Conservation (phyloP, 495 filamentous ascomycete species). For the Cudoniella acicularis region DNA sequence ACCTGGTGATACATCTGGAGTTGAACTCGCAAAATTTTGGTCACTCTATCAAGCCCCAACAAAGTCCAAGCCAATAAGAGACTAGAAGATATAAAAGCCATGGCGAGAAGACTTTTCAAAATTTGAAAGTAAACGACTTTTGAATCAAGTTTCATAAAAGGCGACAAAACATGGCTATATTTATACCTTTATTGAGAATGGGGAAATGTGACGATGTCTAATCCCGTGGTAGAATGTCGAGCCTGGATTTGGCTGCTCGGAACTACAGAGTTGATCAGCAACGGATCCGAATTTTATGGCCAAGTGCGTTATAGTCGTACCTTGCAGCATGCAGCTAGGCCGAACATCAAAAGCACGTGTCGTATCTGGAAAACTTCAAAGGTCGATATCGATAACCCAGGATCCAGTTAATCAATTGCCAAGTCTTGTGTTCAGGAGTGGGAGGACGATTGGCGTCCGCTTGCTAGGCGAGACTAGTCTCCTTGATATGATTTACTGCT, state of each 20-base stretch:
- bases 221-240: neutral
- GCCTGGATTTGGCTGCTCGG: neutral
- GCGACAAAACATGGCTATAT: neutral
- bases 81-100: conserved; percentile 1
- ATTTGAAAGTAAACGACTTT: neutral
- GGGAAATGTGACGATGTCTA: neutral
- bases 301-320: neutral
- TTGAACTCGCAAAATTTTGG: neutral
- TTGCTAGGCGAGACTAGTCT: no score
- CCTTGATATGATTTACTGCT: no score
- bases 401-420: no score
- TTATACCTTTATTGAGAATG: neutral
- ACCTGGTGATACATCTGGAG: conserved; percentile 4
- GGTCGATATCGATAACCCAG: neutral
- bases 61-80: neutral
- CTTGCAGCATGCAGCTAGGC: neutral
- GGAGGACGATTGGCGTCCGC: no score
- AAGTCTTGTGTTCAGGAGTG: no score
- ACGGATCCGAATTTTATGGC: neutral
- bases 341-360: neutral
- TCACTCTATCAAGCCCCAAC: neutral
- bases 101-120: neutral
- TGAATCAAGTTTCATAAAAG: neutral
- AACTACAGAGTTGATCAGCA: neutral
- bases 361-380: neutral